phyloP scores from a whole-genome alignment of 2,329 filamentous ascomycete genomes.

The Nigrospora oryzae region DNA sequence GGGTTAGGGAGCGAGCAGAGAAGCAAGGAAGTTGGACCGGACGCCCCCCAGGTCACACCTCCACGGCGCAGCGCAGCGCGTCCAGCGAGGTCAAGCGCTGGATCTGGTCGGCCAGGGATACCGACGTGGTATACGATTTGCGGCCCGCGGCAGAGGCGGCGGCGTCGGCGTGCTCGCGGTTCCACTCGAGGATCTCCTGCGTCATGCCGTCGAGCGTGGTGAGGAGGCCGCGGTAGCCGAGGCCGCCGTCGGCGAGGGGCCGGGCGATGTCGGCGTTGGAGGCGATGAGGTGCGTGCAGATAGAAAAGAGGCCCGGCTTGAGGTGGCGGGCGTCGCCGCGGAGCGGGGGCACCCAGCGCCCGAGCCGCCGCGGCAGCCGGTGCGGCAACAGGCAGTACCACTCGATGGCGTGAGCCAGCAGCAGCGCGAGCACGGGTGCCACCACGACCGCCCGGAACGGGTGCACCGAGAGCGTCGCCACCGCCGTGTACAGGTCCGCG shows the following conservation, averaged over 20 bases:
- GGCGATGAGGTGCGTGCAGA: constrained; percentile 29
- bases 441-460: constrained; percentile 22
- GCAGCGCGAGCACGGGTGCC: constrained; percentile 23
- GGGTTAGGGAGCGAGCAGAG: too few relatives aligned
- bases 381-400: constrained; percentile 23
- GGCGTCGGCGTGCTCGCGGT: constrained; percentile 21
- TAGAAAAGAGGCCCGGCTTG: constrained; percentile 30
- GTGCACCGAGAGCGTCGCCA: constrained; percentile 24
- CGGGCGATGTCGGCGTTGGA: constrained; percentile 21
- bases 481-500: constrained; percentile 23
- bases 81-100: constrained; percentile 2
- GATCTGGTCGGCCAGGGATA: constrained; percentile 29
- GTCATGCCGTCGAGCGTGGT: constrained; percentile 30
- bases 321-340: constrained; percentile 24
- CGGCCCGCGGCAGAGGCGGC: constrained; percentile 2
- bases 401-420: constrained; percentile 27
- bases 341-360: constrained; percentile 20
- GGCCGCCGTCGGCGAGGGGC: constrained; percentile 24
- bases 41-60: too few relatives aligned
- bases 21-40: too few relatives aligned
- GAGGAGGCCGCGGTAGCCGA: constrained; percentile 28
- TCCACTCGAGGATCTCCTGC: constrained; percentile 32
- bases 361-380: constrained; percentile 14
- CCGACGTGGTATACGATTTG: constrained; percentile 26
- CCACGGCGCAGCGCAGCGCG: too few relatives aligned